A percentile compares a stretch with the other conserved stretches of the same genome.
These are phyloP conservation scores for Ogataea dorogensis DNA, from an alignment of 805 yeast species.

Conservation along the genomic window DNA sequence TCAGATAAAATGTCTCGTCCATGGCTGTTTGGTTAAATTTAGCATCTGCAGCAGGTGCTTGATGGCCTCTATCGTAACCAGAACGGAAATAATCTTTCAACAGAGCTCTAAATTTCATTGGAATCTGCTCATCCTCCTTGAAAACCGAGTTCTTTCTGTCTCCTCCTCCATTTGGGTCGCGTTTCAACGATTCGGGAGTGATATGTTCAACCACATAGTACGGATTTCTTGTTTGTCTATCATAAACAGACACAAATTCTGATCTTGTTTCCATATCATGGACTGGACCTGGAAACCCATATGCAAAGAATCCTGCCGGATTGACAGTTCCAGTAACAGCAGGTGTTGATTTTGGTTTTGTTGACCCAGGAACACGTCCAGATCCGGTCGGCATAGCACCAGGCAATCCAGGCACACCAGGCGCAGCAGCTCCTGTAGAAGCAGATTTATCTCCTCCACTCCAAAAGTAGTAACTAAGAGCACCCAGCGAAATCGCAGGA, in stretches of 20 bases:
- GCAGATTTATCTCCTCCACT: slow-evolving; percentile 24
- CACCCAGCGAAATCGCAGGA: slow-evolving; percentile 25
- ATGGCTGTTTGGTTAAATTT: slow-evolving; percentile 86
- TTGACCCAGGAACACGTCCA: slow-evolving; percentile 6
- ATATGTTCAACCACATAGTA: slow-evolving; percentile 84
- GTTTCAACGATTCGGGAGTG: slow-evolving; percentile 64
- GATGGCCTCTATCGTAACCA: slow-evolving; percentile 96
- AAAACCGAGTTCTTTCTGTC: slow-evolving; percentile 82
- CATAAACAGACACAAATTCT: slow-evolving; percentile 84
- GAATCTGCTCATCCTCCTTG: slow-evolving; percentile 82
- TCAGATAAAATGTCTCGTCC: slow-evolving; percentile 89
- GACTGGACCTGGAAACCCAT: slow-evolving; percentile 94
- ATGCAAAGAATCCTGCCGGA: slow-evolving; percentile 82
- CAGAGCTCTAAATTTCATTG: slow-evolving; percentile 69
- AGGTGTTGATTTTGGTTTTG: slow-evolving; percentile 4
- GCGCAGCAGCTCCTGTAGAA: slow-evolving; percentile 15
- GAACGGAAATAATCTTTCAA: slow-evolving; percentile 87
- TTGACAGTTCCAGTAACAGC: slow-evolving; percentile 41
- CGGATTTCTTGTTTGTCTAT: slow-evolving; percentile 82
- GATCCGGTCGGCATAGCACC: slow-evolving; percentile 12
- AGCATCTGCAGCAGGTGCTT: slow-evolving; percentile 98
- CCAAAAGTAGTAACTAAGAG: slow-evolving; percentile 30
- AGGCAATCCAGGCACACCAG: slow-evolving; percentile 20
- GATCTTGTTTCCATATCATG: slow-evolving; percentile 73
- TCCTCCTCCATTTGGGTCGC: slow-evolving; percentile 44